Conservation (phyloP, 805 yeast species). For the Blastobotrys americana region DNA sequence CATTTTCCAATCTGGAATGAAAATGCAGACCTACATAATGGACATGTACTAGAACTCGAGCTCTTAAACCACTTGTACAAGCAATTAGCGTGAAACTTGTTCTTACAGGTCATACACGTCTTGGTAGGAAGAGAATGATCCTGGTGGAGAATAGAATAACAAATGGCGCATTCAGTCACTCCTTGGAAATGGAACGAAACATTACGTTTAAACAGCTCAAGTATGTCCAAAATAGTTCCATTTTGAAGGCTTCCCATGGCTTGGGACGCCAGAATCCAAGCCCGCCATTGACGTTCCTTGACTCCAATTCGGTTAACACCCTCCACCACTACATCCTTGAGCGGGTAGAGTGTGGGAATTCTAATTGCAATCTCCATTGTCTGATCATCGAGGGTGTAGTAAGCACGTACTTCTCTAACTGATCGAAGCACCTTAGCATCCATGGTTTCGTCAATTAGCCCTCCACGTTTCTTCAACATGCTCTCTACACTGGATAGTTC, state of each 20-base stretch:
- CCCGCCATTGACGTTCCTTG: conserved; percentile 86
- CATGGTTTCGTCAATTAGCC: conserved; percentile 31
- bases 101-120: conserved; percentile 81
- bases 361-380: conserved; percentile 69
- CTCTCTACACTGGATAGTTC: conserved; percentile 47
- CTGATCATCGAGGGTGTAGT: conserved; percentile 80
- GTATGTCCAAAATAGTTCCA: conserved; percentile 50
- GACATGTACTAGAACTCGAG: conserved; percentile 88
- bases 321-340: conserved; percentile 62
- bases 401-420: conserved; percentile 61
- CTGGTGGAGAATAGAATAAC: conserved; percentile 85
- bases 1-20: conserved; percentile 18
- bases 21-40: conserved; percentile 74
- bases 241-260: conserved; percentile 59
- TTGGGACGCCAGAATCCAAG: conserved; percentile 91
- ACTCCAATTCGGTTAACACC: conserved; percentile 83
- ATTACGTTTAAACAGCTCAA: conserved; percentile 62
- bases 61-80: conserved; percentile 96
- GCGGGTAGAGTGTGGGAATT: conserved; percentile 72
- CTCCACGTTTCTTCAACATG: conserved; percentile 29
- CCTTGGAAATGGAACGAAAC: conserved; percentile 84
- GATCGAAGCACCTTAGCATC: conserved; percentile 54
- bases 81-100: conserved; percentile 94
- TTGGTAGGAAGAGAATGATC: conserved; percentile 88
- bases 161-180: conserved; percentile 94